Conservation (phyloP, 2,329 filamentous ascomycete genomes). For the Botryotinia globosa region DNA sequence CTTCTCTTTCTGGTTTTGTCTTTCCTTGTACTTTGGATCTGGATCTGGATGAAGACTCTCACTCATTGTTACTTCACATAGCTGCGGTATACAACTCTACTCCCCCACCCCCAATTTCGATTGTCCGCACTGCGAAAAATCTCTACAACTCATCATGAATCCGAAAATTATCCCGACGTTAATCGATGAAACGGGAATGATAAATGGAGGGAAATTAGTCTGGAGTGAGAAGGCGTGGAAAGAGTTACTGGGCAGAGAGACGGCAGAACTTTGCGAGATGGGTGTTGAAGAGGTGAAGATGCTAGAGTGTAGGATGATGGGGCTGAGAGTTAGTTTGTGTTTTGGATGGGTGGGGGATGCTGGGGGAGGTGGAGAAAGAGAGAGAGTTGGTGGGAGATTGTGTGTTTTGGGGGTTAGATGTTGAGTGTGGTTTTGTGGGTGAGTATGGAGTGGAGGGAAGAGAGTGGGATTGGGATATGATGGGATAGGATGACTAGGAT, state of each 20-base stretch:
- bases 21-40: neutral
- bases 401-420: constrained; percentile 10
- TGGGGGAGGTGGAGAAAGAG: constrained; percentile 12
- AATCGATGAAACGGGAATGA: constrained; percentile 54
- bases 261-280: constrained; percentile 42
- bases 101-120: constrained; percentile 44
- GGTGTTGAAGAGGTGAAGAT: constrained; percentile 44
- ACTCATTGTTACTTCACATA: constrained; percentile 27
- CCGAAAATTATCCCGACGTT: constrained; percentile 43
- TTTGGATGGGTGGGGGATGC: constrained; percentile 50
- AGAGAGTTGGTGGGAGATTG: neutral
- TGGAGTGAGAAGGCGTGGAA: constrained; percentile 54
- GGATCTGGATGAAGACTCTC: too few species aligned
- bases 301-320: constrained; percentile 52
- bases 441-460: too few species aligned
- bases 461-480: too few species aligned
- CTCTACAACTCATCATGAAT: constrained; percentile 40
- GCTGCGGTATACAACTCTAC: constrained; percentile 54
- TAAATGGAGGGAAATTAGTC: constrained; percentile 51
- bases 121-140: constrained; percentile 43
- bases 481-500: too few species aligned
- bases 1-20: too few species aligned
- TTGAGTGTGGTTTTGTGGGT: neutral
- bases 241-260: constrained; percentile 46
- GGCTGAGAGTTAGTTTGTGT: constrained; percentile 51